Base-by-base conservation (phyloP, 352 stramenopile genomes). In the Pythium myriotylum region DNA sequence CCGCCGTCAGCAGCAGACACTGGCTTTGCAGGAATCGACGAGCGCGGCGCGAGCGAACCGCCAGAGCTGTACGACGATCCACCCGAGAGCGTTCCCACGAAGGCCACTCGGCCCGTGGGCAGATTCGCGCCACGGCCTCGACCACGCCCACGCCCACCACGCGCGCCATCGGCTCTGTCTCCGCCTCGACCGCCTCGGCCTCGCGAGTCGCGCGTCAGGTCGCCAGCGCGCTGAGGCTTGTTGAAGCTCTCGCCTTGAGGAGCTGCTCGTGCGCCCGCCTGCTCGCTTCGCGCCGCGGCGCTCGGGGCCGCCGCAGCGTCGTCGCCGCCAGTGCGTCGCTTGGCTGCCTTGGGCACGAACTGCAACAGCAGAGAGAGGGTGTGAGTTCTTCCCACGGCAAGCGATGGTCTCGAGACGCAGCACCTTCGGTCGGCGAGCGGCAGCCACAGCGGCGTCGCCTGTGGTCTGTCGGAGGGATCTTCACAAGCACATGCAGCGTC, bases 51-150 rank as follows among this genome's bases (percentile, higher is more conserved):
- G 16, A 74, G 59, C 2, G 67, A 41, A 8, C 58, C 73, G 37
- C 67, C 54, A 2, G 72, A 73, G 51, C 82, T 92, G 62, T 86
- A 92, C 20, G 82, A 92, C 41, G 86, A 93, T 14, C 84, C 86
- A 16, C 70, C 79, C n/a, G 86, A 91, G 6, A 93, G 62, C n/a
- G 84, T 90, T 5, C 86, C 86, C 2, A 92, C 86, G 63, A 95
- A 95, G 3, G 76, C 69, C 1, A 94, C 78, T 47, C 88, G 89
- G 19, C 81, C 81, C 8, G 71, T 81, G 5, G 86, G 78, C 1
- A 92, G 46, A 13, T 83, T 74, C 6, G 58, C 67, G 10, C 84
- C 76, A 27, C 78, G 71, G 41, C 78, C 70, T 24, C 83, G 70
- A 17, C 85, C 74, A n/a, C 83, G 68, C 1, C 80, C 80, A 24